These are phyloP conservation scores for Carex pumila DNA, from an alignment of 176 grass and related monocot species.

Conservation along the genomic window DNA sequence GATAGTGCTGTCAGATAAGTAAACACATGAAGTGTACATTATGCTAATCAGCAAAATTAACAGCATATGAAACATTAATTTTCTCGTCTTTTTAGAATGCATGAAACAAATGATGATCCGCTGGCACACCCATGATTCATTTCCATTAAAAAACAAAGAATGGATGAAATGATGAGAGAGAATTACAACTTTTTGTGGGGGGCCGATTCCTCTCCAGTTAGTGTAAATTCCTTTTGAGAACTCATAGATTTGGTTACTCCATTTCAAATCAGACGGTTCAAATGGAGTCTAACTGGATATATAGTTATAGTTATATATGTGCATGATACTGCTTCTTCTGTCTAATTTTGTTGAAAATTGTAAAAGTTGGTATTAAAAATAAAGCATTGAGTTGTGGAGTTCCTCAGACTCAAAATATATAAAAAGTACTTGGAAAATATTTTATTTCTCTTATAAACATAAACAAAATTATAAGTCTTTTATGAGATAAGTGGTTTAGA, in stretches of 20 bases:
- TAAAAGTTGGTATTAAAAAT: too few species aligned
- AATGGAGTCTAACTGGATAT: neutral
- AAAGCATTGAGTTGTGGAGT: too few species aligned
- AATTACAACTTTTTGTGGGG: neutral
- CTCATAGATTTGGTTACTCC: neutral
- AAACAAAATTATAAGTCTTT: too few species aligned
- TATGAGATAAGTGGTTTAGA: too few species aligned
- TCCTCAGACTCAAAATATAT: too few species aligned
- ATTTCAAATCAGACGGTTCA: neutral
- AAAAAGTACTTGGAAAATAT: too few species aligned
- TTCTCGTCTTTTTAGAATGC: neutral
- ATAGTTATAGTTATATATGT: too few species aligned
- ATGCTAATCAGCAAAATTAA: neutral
- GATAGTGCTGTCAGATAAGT: conserved; percentile 12
- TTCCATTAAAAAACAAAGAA: neutral
- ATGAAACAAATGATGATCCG: conserved; percentile 10
- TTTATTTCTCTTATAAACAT: too few species aligned
- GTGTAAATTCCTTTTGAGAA: neutral
- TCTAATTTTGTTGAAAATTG: too few species aligned
- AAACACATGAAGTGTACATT: neutral
- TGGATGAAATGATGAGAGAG: neutral
- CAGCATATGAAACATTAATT: neutral
- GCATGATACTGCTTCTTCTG: neutral
- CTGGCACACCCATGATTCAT: neutral
- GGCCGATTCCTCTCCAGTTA: neutral